phyloP scores from a whole-genome alignment of 441 rosid species.

The Populus hybrid region DNA sequence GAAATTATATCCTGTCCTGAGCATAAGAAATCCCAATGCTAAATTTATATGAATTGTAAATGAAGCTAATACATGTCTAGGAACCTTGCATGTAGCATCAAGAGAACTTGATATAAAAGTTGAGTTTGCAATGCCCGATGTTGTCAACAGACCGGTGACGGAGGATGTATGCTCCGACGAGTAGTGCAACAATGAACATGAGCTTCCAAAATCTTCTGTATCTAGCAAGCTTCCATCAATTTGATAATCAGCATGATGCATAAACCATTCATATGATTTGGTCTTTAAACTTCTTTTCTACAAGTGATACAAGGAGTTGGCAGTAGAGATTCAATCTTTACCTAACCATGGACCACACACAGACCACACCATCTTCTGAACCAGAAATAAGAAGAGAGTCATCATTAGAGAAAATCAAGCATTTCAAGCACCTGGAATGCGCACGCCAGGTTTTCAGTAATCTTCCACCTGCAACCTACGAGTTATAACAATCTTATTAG shows the following conservation, averaged over 20 bases:
- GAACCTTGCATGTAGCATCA: conserved; percentile 53
- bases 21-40: conserved; percentile 7
- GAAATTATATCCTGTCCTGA: neutral
- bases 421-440: conserved; percentile 40
- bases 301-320: neutral
- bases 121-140: conserved; percentile 25
- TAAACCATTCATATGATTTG: conserved; percentile 11
- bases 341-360: conserved; percentile 49
- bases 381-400: conserved; percentile 49
- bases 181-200: conserved; percentile 29
- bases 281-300: neutral
- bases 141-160: conserved; percentile 38
- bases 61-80: neutral
- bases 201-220: conserved; percentile 29
- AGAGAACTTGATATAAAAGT: conserved; percentile 45
- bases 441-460: conserved; percentile 49
- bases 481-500: conserved; percentile 8
- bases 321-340: conserved; percentile 16
- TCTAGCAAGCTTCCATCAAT: conserved; percentile 36
- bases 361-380: conserved; percentile 45
- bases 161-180: conserved; percentile 43
- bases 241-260: conserved; percentile 8
- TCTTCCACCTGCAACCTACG: conserved; percentile 46
- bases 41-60: neutral
- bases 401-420: conserved; percentile 41